Evolutionary conservation across 805 yeast genomes (phyloP).

Genomic region (Dipodascopsis uninucleata): DNA sequence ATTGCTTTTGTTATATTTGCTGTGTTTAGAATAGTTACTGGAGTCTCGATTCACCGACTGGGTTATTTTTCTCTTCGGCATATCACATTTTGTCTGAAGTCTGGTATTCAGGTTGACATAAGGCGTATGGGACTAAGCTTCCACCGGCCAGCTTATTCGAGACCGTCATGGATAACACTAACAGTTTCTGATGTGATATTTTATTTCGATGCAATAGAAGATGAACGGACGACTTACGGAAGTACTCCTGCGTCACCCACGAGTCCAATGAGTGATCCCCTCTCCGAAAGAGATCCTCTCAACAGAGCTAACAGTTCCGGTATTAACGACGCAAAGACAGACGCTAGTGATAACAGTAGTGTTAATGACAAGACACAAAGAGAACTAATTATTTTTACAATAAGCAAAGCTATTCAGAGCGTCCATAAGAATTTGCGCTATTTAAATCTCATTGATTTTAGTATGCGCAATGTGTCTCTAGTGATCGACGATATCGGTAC

Average conservation of each 20-base stretch:
- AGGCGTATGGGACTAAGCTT: conserved; percentile 37
- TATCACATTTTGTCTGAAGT: conserved; percentile 35
- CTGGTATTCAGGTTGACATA: conserved; percentile 38
- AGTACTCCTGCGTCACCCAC: conserved; percentile 21
- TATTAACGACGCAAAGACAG: no score
- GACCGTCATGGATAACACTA: conserved; percentile 41
- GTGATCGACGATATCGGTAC: conserved; percentile 19
- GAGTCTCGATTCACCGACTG: conserved; percentile 41
- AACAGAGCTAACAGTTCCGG: no score
- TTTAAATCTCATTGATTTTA: conserved; percentile 12
- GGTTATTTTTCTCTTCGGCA: conserved; percentile 42
- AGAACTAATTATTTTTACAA: no score
- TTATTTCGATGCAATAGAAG: conserved; percentile 29
- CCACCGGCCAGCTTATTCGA: conserved; percentile 41
- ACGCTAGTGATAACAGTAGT: conserved; percentile 1
- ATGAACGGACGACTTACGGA: conserved; percentile 11
- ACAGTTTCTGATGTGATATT: conserved; percentile 36
- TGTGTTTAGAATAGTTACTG: conserved; percentile 39
- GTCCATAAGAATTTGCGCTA: conserved; percentile 12
- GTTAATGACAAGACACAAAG: no score
- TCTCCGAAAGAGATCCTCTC: no score
- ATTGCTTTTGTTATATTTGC: conserved; percentile 39
- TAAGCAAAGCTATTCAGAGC: conserved; percentile 1
- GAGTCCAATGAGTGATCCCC: conserved; percentile 1
- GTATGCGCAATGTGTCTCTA: conserved; percentile 13